Evolutionary conservation across 345 rosid genomes (phyloP).

Genomic region (Noccaea bulbosa): DNA sequence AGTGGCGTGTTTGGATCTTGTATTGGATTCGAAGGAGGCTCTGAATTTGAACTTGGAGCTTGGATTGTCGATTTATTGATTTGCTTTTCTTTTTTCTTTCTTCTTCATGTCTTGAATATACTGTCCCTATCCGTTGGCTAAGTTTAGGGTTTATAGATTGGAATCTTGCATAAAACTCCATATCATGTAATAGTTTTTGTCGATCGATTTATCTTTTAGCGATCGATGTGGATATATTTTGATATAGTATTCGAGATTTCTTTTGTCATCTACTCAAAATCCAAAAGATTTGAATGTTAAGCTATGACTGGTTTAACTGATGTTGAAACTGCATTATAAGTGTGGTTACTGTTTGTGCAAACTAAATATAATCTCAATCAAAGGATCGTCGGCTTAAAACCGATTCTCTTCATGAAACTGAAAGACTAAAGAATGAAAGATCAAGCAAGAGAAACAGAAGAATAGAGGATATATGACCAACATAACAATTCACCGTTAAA

Average conservation of each 20-base stretch:
- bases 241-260: constrained; percentile 1
- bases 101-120: not conserved
- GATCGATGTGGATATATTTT: constrained; percentile 8
- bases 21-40: not conserved
- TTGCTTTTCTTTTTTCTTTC: no score
- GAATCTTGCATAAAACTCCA: not conserved
- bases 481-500: constrained; percentile 20
- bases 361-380: not conserved
- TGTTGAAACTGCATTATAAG: not conserved
- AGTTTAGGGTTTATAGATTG: not conserved
- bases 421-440: not conserved
- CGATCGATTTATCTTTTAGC: no score
- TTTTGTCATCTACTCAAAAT: not conserved
- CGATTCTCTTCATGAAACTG: no score
- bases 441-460: not conserved
- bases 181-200: not conserved
- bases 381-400: not conserved
- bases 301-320: not conserved
- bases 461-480: constrained; percentile 1
- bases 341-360: constrained; percentile 8
- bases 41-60: constrained; percentile 34
- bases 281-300: not conserved
- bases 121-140: not conserved
- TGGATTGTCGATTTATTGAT: constrained; percentile 29
- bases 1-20: constrained; percentile 37